These are phyloP conservation scores for Trametes pubescens DNA, from an alignment of 1,284 basidiomycete species.

Conservation along the genomic window DNA sequence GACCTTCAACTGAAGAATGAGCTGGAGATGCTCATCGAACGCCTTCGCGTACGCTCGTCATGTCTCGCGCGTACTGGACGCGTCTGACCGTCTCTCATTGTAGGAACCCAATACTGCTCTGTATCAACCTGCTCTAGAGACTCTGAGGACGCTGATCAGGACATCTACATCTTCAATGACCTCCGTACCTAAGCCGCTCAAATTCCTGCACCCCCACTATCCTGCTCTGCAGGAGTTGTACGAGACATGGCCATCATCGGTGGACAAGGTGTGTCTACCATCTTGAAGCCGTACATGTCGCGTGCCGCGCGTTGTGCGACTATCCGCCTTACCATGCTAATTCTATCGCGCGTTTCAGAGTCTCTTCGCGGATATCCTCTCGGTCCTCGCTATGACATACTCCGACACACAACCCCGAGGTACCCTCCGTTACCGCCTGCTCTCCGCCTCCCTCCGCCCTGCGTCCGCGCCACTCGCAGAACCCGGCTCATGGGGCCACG, in stretches of 20 bases:
- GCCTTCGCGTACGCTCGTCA: constrained; percentile 75
- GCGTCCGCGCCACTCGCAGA: constrained; percentile 76
- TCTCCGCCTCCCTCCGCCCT: constrained; percentile 78
- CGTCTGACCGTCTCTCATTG: constrained; percentile 25
- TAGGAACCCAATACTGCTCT: constrained; percentile 90
- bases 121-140: constrained; percentile 93
- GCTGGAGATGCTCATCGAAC: constrained; percentile 97
- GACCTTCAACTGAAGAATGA: constrained; percentile 95
- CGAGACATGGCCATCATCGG: constrained; percentile 80
- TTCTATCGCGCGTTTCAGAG: constrained; percentile 57
- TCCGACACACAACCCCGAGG: constrained; percentile 96
- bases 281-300: neutral
- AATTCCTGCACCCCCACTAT: constrained; percentile 97
- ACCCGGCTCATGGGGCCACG: constrained; percentile 98
- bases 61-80: constrained; percentile 8
- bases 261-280: constrained; percentile 71
- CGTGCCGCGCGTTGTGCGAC: neutral
- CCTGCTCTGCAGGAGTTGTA: constrained; percentile 87
- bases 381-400: constrained; percentile 99
- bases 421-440: constrained; percentile 91
- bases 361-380: constrained; percentile 97
- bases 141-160: constrained; percentile 91
- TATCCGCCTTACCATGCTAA: neutral
- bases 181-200: constrained; percentile 99
- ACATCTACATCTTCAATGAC: constrained; percentile 99